phyloP scores from a whole-genome alignment of 2,329 filamentous ascomycete species.

The Cytospora piceicola region DNA sequence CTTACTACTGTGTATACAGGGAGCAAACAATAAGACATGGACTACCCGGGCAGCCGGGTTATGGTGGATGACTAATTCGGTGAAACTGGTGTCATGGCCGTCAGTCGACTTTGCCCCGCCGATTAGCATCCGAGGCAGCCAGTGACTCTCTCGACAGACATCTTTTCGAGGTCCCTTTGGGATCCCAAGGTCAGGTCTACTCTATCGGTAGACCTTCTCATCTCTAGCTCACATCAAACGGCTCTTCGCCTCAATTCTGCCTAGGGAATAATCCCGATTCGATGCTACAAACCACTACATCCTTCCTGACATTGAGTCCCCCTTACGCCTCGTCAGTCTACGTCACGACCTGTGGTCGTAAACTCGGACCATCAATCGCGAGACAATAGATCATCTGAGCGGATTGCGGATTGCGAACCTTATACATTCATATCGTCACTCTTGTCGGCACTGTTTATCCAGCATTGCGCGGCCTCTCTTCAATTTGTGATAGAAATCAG shows the following conservation, averaged over 20 bases:
- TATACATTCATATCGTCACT: slow-evolving; percentile 9
- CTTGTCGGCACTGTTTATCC: neutral
- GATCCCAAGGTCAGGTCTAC: slow-evolving; percentile 24
- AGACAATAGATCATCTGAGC: neutral
- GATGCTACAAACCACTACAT: slow-evolving; percentile 8
- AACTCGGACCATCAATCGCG: slow-evolving; percentile 8
- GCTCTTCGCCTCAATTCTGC: neutral
- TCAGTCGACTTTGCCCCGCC: slow-evolving; percentile 18
- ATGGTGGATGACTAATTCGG: slow-evolving; percentile 15
- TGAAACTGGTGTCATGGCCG: neutral
- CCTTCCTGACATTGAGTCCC: neutral
- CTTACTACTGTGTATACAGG: neutral
- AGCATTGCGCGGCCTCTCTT: neutral
- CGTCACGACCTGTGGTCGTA: neutral
- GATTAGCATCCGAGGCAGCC: neutral
- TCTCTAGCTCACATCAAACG: slow-evolving; percentile 1
- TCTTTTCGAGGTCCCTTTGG: slow-evolving; percentile 20
- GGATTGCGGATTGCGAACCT: neutral
- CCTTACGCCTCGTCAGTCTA: neutral
- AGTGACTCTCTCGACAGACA: slow-evolving; percentile 6
- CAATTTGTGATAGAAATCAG: neutral
- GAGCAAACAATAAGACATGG: neutral
- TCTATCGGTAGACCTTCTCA: slow-evolving; percentile 19
- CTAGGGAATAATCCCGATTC: neutral
- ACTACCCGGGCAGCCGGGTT: no score